These are phyloP conservation scores for Pichia sporocuriosa DNA, from an alignment of 805 yeast genomes.

Conservation along the genomic window DNA sequence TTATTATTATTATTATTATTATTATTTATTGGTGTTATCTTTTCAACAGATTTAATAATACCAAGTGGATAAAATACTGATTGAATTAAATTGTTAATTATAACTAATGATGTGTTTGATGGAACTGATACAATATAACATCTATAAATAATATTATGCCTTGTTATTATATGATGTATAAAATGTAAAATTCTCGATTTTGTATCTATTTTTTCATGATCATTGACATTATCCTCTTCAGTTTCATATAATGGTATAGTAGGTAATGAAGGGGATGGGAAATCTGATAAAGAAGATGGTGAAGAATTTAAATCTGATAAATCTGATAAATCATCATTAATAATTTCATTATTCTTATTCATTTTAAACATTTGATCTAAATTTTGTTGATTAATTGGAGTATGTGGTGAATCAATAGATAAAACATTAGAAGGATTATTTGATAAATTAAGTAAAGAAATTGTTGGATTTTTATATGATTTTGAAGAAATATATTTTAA, in stretches of 20 bases:
- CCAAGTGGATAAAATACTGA: slow-evolving; percentile 12
- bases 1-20: not conserved
- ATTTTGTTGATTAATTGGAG: slow-evolving; percentile 8
- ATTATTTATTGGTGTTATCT: not conserved
- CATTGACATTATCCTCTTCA: not conserved
- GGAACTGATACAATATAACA: slow-evolving; percentile 11
- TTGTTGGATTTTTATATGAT: not conserved
- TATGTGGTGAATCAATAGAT: slow-evolving; percentile 5
- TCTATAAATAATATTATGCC: slow-evolving; percentile 10
- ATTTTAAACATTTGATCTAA: not conserved
- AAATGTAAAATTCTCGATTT: slow-evolving; percentile 12
- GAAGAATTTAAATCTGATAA: not conserved
- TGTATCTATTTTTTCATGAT: not conserved
- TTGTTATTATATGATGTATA: slow-evolving; percentile 12
- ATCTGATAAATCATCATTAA: not conserved
- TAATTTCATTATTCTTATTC: not conserved
- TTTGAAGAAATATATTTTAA: not conserved
- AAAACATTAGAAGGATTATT: not conserved
- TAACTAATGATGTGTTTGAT: not conserved
- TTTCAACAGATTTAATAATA: slow-evolving; percentile 1
- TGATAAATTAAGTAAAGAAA: too few relatives aligned
- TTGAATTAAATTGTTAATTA: not conserved
- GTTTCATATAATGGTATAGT: not conserved
- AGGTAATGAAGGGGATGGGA: slow-evolving; percentile 14
- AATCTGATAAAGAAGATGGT: slow-evolving; percentile 8